Evolutionary conservation across 768 basidiomycete genomes (phyloP), one percentile per base, ranked within the genome.

Genomic region (Mycena albidolilacea): DNA sequence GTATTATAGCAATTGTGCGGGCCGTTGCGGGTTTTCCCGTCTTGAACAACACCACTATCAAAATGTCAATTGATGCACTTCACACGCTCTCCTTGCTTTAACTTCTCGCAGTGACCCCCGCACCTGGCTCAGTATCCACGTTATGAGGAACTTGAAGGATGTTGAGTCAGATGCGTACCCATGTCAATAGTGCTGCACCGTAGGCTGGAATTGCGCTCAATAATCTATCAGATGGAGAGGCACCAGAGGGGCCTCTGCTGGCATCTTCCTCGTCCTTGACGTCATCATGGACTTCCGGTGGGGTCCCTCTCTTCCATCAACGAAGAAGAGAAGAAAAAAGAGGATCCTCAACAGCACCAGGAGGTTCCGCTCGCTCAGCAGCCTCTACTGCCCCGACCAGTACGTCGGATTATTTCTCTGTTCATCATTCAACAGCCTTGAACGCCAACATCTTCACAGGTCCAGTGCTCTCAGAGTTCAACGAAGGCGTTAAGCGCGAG

Each of bases 221-320:
- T 54, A 19, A 54, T 54, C 1, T 11, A 9, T 10, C 52, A 54
- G 52, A 54, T 54, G 23, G 23, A 30, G 21, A 30, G 21, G 9
- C 41, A 43, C 52, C 19, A 21, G 7, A 50, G 50, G 17, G 17
- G 17, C 5, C 52, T 11, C 52, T 3, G 23, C 17, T 6, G 52
- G 8, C 10, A 17, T 14, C 41, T 50, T 54, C 52, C 23, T 23
- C n/a, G 7, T 23, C 52, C 23, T 14, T 23, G 11, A 54, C 21
- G 52, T 54, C 23, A 21, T 50, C 50, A 54, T 54, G 9, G 52
- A 23, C 52, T 54, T 30, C n/a, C 52, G 52, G 52, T 54, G 52
- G 23, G 52, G 52, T 54, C 52, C 17, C 52, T 54, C 23, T 54
- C n/a, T 50, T 50, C n/a, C n/a, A 50, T n/a, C n/a, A 23, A 30